A percentile compares a stretch with the other conserved stretches of the same genome.
Evolutionary conservation across 495 filamentous ascomycete genomes (phyloP).

Genomic region (Staphylotrichum tortipilum): DNA sequence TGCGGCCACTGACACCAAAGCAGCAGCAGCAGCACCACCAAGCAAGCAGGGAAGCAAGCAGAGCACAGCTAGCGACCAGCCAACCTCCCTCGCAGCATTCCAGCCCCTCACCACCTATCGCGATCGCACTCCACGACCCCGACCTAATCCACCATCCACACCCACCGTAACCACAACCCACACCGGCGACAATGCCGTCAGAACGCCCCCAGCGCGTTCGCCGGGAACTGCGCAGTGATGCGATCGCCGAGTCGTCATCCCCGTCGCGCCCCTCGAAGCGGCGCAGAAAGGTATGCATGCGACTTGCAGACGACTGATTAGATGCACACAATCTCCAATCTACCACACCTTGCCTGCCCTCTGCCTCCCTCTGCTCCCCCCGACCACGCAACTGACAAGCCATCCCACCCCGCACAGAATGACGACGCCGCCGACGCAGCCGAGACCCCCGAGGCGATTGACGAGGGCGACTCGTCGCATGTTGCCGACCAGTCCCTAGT

Average conservation of each 20-base stretch:
- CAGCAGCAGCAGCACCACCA: too few relatives aligned
- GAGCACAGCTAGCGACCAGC: neutral
- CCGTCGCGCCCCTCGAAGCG: constrained; percentile 64
- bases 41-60: too few relatives aligned
- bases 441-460: constrained; percentile 18
- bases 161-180: constrained; percentile 16
- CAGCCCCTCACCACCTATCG: neutral
- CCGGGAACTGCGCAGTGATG: constrained; percentile 32
- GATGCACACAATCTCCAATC: constrained; percentile 27
- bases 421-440: constrained; percentile 15
- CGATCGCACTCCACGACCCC: neutral
- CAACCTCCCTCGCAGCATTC: constrained; percentile 1
- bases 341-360: neutral
- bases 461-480: constrained; percentile 36
- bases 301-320: neutral
- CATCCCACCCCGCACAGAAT: constrained; percentile 4
- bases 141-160: neutral
- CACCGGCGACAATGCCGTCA: constrained; percentile 27
- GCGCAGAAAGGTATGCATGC: constrained; percentile 59
- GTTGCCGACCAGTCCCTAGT: constrained; percentile 38
- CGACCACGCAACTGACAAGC: constrained; percentile 4
- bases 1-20: too few relatives aligned
- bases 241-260: constrained; percentile 46
- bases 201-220: constrained; percentile 37
- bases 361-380: too few relatives aligned